Evolutionary conservation across 306 rosid species (phyloP), one percentile per base, ranked within the genome.

Genomic region (Crotalaria pallida): DNA sequence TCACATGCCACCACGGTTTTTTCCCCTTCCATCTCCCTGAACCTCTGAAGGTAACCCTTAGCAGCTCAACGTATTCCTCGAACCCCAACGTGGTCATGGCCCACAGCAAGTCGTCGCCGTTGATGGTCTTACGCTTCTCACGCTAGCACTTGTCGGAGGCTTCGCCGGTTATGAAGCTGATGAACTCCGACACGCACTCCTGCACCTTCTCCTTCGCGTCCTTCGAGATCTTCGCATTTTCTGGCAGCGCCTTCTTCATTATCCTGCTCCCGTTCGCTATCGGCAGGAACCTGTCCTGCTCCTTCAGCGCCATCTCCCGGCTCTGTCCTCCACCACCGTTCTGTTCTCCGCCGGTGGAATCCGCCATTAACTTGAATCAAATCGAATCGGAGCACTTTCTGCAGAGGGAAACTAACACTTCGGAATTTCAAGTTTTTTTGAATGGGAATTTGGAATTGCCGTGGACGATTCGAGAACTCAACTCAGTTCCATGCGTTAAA

Each of bases 141-240:
- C 92, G 72, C 77, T 91, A 96, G 72, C 97, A 91, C 89, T 91
- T 91, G 75, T 91, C 97, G 7, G 97, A 91, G 22, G 97, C 97
- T 49, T 91, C 97, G 8, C 97, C 97, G 34, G 97, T 91, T 50
- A 91, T 77, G 85, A 91, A 91, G 80, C 97, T 91, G 36, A 91
- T 91, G 83, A 91, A 91, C 86, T 91, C 97, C 2, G 97, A 91
- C 0, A 91, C 97, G 83, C 97, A 91, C 81, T 91, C 97, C 59
- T 91, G 97, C 9, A 91, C 97, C 0, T 90, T 91, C 76, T 91
- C 97, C 71, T 91, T 91, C 0, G 97, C 97, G 77, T 91, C 97
- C 56, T 91, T 91, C 1, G 97, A 91, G 80, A 91, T 91, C 89
- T 91, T 91, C 59, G 97, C 97, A 83, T 91, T 91, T 6, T 89